Base-by-base conservation (phyloP, 78 protist species). In the slime mould (Dictyostelium discoideum) region DNA sequence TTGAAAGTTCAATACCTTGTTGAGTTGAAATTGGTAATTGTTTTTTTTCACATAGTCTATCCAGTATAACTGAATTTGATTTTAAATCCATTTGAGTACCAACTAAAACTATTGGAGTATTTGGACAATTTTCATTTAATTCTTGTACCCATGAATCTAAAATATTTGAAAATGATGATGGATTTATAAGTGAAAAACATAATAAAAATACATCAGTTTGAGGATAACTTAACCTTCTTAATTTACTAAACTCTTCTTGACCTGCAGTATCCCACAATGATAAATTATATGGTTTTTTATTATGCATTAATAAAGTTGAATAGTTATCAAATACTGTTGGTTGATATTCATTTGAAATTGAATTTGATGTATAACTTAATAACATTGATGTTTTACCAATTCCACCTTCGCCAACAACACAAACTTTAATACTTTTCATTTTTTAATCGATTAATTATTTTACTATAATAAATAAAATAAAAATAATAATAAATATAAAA, bases 401-500 rank as follows among this genome's bases (percentile, higher is more conserved):
- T 29, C 98, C 97, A 9, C 99, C 99, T 44, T 98, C 99, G 14
- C 99, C 99, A 20, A 98, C 97, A 8, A 97, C 97, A 24, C 96
- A 98, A 16, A 93, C 81, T 92, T 98, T 98, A 82, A 98, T 82
- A 60, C 24, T 60, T 20, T 60, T 63, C 60, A 50, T 50, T 50
- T 50, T 50, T 32, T 32, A 32, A 32, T 32, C 37, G 1, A 32
- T 32, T 32, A 32, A 32, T 32, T 32, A 32, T 32, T 32, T 32
- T 32, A 32, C 37, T 32, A 32, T 11, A 50, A 50, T 50, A 50
- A 50, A 50, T 50, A 50, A 50, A 50, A 50, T 32, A 32, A 32
- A 1, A 32, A 32, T 32, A 32, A 32, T 32, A 32, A 32, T 32
- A 32, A 32, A 1, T 32, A 1, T 32, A 32, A 32, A 32, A 32